Conservation (phyloP, 352 stramenopile species). For the Aphanomyces invadans region DNA sequence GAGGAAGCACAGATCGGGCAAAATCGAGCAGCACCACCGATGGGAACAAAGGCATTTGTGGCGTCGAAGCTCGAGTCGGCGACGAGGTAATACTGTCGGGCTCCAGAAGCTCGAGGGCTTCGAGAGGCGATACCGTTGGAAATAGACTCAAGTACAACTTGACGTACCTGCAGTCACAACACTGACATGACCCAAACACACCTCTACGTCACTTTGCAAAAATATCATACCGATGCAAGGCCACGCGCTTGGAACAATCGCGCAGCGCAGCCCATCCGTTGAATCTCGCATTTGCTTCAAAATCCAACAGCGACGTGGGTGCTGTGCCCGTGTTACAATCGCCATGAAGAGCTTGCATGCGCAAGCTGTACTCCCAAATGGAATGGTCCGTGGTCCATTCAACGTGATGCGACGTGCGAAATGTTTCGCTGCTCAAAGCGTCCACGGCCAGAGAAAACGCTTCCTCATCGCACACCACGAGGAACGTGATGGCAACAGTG, state of each 20-base stretch:
- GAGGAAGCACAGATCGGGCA: constrained; percentile 20
- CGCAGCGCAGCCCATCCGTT: constrained; percentile 63
- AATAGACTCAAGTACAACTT: constrained; percentile 73
- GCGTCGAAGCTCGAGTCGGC: background rate
- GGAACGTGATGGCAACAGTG: constrained; percentile 43
- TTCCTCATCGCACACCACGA: constrained; percentile 48
- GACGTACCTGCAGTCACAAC: constrained; percentile 44
- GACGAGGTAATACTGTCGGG: too few relatives aligned
- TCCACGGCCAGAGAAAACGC: constrained; percentile 46
- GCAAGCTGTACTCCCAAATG: constrained; percentile 67
- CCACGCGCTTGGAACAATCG: constrained; percentile 34
- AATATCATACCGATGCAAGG: constrained; percentile 32
- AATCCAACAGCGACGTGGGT: constrained; percentile 47
- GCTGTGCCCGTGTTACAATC: constrained; percentile 46
- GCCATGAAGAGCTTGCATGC: constrained; percentile 65
- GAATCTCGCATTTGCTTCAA: constrained; percentile 67
- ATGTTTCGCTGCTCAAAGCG: constrained; percentile 41
- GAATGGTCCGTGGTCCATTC: constrained; percentile 45
- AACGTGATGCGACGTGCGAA: constrained; percentile 44
- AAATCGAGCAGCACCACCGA: constrained; percentile 14
- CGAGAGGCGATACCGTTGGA: constrained; percentile 42
- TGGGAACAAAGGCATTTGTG: background rate
- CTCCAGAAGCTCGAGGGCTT: constrained; percentile 14
- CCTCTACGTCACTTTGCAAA: background rate
- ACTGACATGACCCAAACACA: background rate